Evolutionary conservation across 768 basidiomycete genomes (phyloP).

Genomic region (Auriscalpium orientale): DNA sequence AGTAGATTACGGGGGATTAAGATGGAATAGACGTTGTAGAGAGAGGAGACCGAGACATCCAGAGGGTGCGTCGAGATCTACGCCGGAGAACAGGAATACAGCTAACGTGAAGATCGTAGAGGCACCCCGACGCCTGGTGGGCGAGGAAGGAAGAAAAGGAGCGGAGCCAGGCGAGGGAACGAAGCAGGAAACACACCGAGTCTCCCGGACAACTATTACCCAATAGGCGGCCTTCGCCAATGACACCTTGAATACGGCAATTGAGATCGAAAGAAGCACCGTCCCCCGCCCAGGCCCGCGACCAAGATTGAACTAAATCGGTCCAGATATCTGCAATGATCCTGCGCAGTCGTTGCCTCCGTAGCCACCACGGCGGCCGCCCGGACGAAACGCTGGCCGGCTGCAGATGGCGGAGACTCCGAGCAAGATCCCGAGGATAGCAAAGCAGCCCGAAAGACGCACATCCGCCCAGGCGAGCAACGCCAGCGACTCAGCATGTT

Average conservation of each 20-base stretch:
- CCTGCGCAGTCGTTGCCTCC: too few relatives aligned
- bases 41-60: constrained; percentile 7
- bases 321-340: too few relatives aligned
- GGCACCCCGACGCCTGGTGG: constrained; percentile 6
- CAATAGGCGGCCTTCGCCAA: constrained; percentile 6
- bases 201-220: constrained; percentile 9
- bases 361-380: too few relatives aligned
- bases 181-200: constrained; percentile 1
- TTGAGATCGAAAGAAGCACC: constrained; percentile 6
- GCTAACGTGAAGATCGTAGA: constrained; percentile 1
- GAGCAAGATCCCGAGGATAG: too few relatives aligned
- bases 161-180: not conserved
- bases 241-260: constrained; percentile 1
- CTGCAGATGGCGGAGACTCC: too few relatives aligned
- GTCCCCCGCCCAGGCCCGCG: not conserved
- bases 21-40: constrained; percentile 2
- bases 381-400: too few relatives aligned
- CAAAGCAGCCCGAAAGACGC: too few relatives aligned
- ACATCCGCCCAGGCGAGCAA: too few relatives aligned
- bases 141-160: not conserved
- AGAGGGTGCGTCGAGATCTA: constrained; percentile 2
- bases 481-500: too few relatives aligned
- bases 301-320: too few relatives aligned
- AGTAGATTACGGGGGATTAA: constrained; percentile 12
- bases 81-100: constrained; percentile 3